Conservation (phyloP, 2,329 filamentous ascomycete genomes). For the Penicillium sp. region DNA sequence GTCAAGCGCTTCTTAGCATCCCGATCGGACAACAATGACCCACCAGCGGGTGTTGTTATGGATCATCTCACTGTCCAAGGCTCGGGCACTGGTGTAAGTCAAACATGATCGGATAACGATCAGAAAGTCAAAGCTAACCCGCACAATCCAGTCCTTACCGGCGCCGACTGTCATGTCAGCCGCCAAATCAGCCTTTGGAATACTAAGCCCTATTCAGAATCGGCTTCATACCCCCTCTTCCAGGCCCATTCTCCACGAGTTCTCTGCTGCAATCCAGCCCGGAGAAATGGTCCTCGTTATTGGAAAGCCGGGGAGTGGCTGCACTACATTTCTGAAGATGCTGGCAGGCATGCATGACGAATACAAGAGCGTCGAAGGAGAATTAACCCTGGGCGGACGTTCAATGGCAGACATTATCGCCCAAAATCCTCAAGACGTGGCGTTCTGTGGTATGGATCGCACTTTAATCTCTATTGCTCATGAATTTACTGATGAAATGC, state of each 20-base stretch:
- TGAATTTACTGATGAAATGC: constrained; percentile 49
- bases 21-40: too few relatives aligned
- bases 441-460: too few relatives aligned
- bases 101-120: not conserved
- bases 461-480: too few relatives aligned
- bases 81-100: constrained; percentile 6
- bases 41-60: too few relatives aligned
- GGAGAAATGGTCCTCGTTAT: constrained; percentile 74
- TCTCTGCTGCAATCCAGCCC: not conserved
- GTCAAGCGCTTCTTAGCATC: constrained; percentile 1
- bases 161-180: constrained; percentile 7
- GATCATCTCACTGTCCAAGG: constrained; percentile 2
- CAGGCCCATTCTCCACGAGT: not conserved
- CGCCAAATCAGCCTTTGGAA: constrained; percentile 9
- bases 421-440: too few relatives aligned
- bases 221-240: too few relatives aligned
- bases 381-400: too few relatives aligned
- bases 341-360: constrained; percentile 63
- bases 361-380: constrained; percentile 59
- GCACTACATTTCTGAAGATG: constrained; percentile 64
- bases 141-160: too few relatives aligned
- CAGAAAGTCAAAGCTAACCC: too few relatives aligned
- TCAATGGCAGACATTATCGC: too few relatives aligned
- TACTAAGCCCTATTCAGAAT: constrained; percentile 58
- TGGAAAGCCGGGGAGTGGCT: constrained; percentile 69